A percentile compares a stretch with the other conserved stretches of the same genome.
These are phyloP conservation scores for Haplosporangium sp. DNA, from an alignment of 371 early-diverging fungal species.

Conservation along the genomic window DNA sequence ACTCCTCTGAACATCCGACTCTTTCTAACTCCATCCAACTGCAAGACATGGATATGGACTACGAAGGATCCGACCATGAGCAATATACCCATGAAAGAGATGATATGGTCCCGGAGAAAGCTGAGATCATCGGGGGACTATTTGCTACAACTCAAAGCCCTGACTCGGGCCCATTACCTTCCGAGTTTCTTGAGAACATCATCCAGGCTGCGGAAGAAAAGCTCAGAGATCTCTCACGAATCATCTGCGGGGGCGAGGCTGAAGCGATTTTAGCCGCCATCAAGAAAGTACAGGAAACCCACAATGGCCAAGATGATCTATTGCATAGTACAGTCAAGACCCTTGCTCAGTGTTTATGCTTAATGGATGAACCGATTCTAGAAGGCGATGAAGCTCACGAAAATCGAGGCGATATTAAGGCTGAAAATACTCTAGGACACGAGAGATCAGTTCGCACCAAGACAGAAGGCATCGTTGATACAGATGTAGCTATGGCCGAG, in stretches of 20 bases:
- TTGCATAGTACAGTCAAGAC: conserved; percentile 17
- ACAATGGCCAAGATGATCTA: background rate
- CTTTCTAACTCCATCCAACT: background rate
- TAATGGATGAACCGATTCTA: conserved; percentile 27
- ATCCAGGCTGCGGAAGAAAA: conserved; percentile 26
- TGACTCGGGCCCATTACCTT: conserved; percentile 12
- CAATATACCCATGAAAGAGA: background rate
- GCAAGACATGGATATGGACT: conserved; percentile 27
- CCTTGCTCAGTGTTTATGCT: conserved; percentile 23
- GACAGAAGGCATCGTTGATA: background rate
- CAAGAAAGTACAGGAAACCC: background rate
- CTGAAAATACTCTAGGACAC: background rate
- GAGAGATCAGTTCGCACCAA: background rate
- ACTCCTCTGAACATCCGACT: background rate
- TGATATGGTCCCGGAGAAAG: background rate
- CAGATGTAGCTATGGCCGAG: background rate
- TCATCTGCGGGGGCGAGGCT: conserved; percentile 31
- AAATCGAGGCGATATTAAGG: conserved; percentile 1
- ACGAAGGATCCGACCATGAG: conserved; percentile 19
- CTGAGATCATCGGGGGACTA: conserved; percentile 7
- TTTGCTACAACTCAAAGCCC: conserved; percentile 8
- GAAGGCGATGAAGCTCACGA: conserved; percentile 1
- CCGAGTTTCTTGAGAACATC: conserved; percentile 28
- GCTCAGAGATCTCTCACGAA: conserved; percentile 23
- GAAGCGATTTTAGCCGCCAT: conserved; percentile 29